Percentiles rank a stretch among this genome's conserved stretches.
These are phyloP conservation scores for Mycena venus DNA, from an alignment of 768 basidiomycete genomes.

Conservation along the genomic window DNA sequence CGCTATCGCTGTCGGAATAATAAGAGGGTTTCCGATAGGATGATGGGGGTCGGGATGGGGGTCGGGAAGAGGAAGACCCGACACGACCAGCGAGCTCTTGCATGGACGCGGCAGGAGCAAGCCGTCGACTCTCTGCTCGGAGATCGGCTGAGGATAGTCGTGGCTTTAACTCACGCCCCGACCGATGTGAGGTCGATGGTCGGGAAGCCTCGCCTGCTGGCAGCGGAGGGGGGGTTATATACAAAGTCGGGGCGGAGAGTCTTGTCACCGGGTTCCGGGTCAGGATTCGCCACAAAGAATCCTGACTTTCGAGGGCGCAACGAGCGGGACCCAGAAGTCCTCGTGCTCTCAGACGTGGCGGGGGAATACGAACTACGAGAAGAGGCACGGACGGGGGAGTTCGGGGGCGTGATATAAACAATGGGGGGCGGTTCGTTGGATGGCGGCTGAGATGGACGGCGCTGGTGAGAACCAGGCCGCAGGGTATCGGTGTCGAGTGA, in stretches of 20 bases:
- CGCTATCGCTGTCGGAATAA: slow-evolving; percentile 34
- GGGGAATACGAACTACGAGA: slow-evolving; percentile 34
- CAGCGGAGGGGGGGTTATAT: slow-evolving; percentile 48
- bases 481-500: slow-evolving; percentile 10
- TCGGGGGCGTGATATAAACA: slow-evolving; percentile 48
- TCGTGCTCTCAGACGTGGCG: slow-evolving; percentile 35
- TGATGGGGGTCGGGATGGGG: slow-evolving; percentile 6
- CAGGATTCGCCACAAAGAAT: slow-evolving; percentile 49
- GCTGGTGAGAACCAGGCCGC: background rate
- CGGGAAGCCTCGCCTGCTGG: slow-evolving; percentile 27
- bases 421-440: slow-evolving; percentile 44
- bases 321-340: slow-evolving; percentile 24
- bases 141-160: slow-evolving; percentile 11
- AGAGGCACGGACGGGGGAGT: slow-evolving; percentile 38
- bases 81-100: slow-evolving; percentile 21
- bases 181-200: slow-evolving; percentile 4
- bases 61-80: background rate
- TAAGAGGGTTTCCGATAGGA: slow-evolving; percentile 2
- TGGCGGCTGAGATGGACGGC: slow-evolving; percentile 13
- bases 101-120: slow-evolving; percentile 20
- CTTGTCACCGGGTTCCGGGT: slow-evolving; percentile 39
- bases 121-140: slow-evolving; percentile 12
- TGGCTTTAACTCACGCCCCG: background rate
- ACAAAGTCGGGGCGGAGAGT: slow-evolving; percentile 15
- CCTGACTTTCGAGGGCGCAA: slow-evolving; percentile 32